Percentiles rank a stretch among this genome's conserved stretches.
Conservation (phyloP, 75 land plant genomes). For the Pinus albicaulis region DNA sequence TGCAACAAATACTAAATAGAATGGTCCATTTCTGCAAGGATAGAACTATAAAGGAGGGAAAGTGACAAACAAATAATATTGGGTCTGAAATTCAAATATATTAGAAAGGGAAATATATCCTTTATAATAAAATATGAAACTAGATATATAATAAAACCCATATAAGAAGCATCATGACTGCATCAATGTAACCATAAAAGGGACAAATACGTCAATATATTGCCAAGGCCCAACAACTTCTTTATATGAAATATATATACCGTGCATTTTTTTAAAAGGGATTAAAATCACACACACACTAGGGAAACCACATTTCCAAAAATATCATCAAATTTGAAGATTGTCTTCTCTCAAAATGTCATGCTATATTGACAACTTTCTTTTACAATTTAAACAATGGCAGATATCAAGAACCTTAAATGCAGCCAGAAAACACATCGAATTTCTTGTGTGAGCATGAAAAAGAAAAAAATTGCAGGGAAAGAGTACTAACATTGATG, state of each 20-base stretch:
- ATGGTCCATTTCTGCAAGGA: background rate
- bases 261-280: background rate
- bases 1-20: conserved; percentile 2
- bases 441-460: background rate
- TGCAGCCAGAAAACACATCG: background rate
- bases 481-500: conserved; percentile 54
- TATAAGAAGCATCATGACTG: background rate
- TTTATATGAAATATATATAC: conserved; percentile 5
- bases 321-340: background rate
- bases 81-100: background rate
- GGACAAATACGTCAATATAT: background rate
- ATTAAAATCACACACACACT: background rate
- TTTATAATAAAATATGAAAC: background rate
- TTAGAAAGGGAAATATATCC: no score
- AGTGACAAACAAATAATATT: no score
- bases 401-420: background rate
- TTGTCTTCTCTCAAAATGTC: no score
- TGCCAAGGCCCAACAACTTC: background rate
- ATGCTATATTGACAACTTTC: background rate
- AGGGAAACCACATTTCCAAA: background rate
- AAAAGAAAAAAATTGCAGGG: background rate
- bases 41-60: background rate
- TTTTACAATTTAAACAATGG: background rate
- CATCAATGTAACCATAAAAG: background rate
- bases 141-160: background rate